These are phyloP conservation scores for Ormosia semicastrata DNA, from an alignment of 306 rosid species.

Conservation along the genomic window DNA sequence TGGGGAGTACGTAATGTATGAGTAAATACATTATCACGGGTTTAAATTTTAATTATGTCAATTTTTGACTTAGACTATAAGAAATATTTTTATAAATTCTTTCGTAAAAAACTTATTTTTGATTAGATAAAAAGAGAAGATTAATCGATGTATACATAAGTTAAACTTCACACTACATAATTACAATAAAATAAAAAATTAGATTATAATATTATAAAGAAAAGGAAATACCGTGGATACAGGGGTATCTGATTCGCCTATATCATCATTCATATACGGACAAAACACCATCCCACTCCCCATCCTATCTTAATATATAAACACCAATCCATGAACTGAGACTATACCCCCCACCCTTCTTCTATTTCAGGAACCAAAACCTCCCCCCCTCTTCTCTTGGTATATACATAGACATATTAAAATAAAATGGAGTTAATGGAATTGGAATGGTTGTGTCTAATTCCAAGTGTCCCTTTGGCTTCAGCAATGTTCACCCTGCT, in stretches of 20 bases:
- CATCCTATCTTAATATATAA: slow-evolving; percentile 3
- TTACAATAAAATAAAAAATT: too few species aligned
- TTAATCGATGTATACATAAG: too few species aligned
- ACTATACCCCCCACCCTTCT: background rate
- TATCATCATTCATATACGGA: slow-evolving; percentile 46
- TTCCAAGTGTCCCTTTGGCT: slow-evolving; percentile 9
- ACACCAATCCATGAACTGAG: background rate
- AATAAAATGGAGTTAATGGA: slow-evolving; percentile 28
- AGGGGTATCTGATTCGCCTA: slow-evolving; percentile 30
- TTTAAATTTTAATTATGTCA: too few species aligned
- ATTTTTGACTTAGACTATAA: too few species aligned
- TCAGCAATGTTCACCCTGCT: slow-evolving; percentile 44
- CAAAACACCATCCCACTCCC: slow-evolving; percentile 26
- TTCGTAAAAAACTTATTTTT: too few species aligned
- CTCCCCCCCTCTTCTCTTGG: background rate
- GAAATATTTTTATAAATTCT: too few species aligned
- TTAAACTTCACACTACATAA: too few species aligned
- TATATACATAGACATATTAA: background rate
- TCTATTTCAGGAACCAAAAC: slow-evolving; percentile 7
- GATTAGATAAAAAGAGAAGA: too few species aligned
- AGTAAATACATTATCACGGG: too few species aligned
- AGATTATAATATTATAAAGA: background rate
- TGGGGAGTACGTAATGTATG: too few species aligned
- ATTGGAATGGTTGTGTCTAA: slow-evolving; percentile 24
- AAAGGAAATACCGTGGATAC: background rate